Conservation (phyloP, 768 basidiomycete genomes). For the Hygrocybe coccinea region DNA sequence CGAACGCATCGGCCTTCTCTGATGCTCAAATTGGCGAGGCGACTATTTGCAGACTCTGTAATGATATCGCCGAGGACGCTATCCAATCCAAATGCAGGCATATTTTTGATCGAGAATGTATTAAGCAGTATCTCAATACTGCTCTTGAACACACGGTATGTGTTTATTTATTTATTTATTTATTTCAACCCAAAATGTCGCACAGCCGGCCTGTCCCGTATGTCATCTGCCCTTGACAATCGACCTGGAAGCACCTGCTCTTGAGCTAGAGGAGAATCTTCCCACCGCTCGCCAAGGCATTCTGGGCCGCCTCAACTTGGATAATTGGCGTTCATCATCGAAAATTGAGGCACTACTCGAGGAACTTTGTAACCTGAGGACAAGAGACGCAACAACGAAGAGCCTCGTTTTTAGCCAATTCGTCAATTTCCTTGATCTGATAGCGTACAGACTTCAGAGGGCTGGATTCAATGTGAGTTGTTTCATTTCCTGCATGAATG, state of each 20-base stretch:
- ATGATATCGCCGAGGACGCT: slow-evolving; percentile 95
- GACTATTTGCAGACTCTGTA: slow-evolving; percentile 90
- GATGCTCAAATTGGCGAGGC: slow-evolving; percentile 62
- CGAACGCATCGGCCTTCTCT: slow-evolving; percentile 58
- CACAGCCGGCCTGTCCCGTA: slow-evolving; percentile 86
- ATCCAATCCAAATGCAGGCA: slow-evolving; percentile 91
- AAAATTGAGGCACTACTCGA: slow-evolving; percentile 97
- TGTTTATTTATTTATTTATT: slow-evolving; percentile 7
- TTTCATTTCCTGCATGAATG: neutral
- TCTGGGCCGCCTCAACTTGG: slow-evolving; percentile 81
- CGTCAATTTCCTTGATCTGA: slow-evolving; percentile 87
- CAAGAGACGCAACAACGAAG: slow-evolving; percentile 87
- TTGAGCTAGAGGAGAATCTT: slow-evolving; percentile 69
- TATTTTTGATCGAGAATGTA: slow-evolving; percentile 94
- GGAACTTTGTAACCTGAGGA: slow-evolving; percentile 79
- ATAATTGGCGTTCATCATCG: slow-evolving; percentile 90
- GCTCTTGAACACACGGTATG: slow-evolving; percentile 60
- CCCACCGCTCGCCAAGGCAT: slow-evolving; percentile 77
- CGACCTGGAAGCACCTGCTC: slow-evolving; percentile 88
- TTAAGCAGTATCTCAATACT: slow-evolving; percentile 84
- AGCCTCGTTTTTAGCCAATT: slow-evolving; percentile 97
- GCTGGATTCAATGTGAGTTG: slow-evolving; percentile 79
- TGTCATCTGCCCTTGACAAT: slow-evolving; percentile 91
- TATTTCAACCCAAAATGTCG: neutral
- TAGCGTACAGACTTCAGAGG: slow-evolving; percentile 85